These are phyloP conservation scores for Magnolia sinica DNA, from an alignment of 164 flowering plant genomes.

Conservation along the genomic window DNA sequence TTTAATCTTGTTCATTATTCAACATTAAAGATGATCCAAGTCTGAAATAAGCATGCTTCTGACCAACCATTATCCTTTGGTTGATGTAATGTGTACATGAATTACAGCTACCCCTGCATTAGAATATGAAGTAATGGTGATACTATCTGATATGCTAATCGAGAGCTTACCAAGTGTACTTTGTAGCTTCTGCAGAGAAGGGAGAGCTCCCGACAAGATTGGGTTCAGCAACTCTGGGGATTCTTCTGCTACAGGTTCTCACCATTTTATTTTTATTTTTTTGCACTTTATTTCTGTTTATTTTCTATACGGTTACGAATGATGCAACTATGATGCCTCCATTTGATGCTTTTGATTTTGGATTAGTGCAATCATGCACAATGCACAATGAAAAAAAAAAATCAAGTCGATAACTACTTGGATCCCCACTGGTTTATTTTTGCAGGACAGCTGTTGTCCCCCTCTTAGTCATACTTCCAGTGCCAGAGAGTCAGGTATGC, in stretches of 20 bases:
- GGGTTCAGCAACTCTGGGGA: conserved; percentile 97
- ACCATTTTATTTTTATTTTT: conserved; percentile 6
- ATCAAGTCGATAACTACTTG: too few species aligned
- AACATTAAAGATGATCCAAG: conserved; percentile 2
- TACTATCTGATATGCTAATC: conserved; percentile 4
- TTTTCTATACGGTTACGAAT: conserved; percentile 6
- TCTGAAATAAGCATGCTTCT: background rate
- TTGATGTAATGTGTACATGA: background rate
- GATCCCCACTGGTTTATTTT: too few species aligned
- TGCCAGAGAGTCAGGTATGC: too few species aligned
- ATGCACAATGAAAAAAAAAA: too few species aligned
- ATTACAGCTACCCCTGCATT: background rate
- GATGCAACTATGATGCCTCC: conserved; percentile 11
- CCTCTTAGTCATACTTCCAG: too few species aligned
- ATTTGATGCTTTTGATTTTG: background rate
- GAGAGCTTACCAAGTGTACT: conserved; percentile 34
- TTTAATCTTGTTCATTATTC: background rate
- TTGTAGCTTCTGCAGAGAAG: conserved; percentile 96
- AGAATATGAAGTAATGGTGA: background rate
- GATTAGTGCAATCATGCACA: too few species aligned
- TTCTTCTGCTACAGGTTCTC: conserved; percentile 87
- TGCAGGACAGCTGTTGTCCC: too few species aligned
- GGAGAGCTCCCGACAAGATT: conserved; percentile 98
- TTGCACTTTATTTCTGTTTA: background rate
- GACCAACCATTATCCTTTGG: background rate